Evolutionary conservation across 208 protist species (phyloP).

Genomic region (Wallacemonas collosoma): DNA sequence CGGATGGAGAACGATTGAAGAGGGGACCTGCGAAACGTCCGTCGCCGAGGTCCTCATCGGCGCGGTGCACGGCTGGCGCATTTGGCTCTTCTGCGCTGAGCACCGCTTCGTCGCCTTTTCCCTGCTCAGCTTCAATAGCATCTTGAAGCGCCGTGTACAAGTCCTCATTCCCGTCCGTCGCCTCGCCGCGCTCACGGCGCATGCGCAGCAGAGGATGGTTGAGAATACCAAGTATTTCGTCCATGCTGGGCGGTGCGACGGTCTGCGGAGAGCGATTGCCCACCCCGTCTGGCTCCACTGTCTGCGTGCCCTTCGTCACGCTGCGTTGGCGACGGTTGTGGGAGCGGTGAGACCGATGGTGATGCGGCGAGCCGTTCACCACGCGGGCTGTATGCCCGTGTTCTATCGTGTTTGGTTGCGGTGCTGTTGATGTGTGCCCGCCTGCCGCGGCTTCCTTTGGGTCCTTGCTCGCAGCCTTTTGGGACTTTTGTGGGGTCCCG

Average conservation of each 20-base stretch:
- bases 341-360: neutral
- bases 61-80: neutral
- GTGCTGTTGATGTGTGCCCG: neutral
- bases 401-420: neutral
- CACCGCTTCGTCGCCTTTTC: too few relatives aligned
- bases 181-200: neutral
- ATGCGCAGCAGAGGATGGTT: conserved; percentile 2
- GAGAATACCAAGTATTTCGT: conserved; percentile 6
- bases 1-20: conserved; percentile 14
- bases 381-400: neutral
- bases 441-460: neutral
- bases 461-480: neutral
- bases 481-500: neutral
- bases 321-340: neutral
- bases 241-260: conserved; percentile 4
- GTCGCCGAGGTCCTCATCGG: neutral
- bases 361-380: neutral
- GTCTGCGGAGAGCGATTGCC: neutral
- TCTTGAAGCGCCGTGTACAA: neutral
- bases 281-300: neutral
- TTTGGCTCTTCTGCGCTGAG: too few relatives aligned
- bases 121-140: neutral
- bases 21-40: neutral
- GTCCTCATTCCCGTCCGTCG: conserved; percentile 2
- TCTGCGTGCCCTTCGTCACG: neutral